Base-by-base conservation (phyloP, 441 rosid species). In the Pelargonium cotyledonis region DNA sequence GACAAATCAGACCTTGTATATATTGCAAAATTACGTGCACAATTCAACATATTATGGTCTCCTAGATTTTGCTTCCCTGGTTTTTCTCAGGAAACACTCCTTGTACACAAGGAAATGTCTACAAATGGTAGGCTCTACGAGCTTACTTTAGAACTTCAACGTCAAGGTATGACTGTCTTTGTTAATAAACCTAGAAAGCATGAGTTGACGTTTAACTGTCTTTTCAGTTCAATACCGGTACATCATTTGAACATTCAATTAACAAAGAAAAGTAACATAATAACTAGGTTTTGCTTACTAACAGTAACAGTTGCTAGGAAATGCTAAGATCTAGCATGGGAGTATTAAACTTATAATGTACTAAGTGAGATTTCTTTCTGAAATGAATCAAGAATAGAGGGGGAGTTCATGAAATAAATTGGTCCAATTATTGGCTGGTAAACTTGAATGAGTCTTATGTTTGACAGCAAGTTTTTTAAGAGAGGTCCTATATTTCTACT, bases 61-160 rank as follows among this genome's bases (percentile, higher is more conserved):
- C 65, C 15, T 46, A 38, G 66, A 15, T 70, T 66, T 65, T 14
- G 65, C 63, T 51, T 60, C 69, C 66, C 46, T 65, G 72, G 18
- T 19, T 16, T 4, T 66, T 66, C 47, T 49, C 73, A 83, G 87
- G 87, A 83, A 77, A 83, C 85, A 19, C 79, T 83, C 70, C 82
- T 83, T 62, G 73, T 79, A 38, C 87, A 81, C 71, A 74, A 79
- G 72, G 81, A 81, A 70, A 66, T 83, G 72, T 63, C 77, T 5
- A 15, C 68, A 29, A 71, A 31, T 35, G 78, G 74, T 53, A 68
- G 49, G 51, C 78, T 81, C 43, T 64, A 68, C 15, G 73, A 69
- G 55, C 70, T 81, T 8, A 16, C 73, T 44, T 35, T 61, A 70
- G 80, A 66, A 65, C 83, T 83, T 61, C 79, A 68, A 29, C 73